Conservation (phyloP, 2,329 filamentous ascomycete species). For the Cercospora sp. region DNA sequence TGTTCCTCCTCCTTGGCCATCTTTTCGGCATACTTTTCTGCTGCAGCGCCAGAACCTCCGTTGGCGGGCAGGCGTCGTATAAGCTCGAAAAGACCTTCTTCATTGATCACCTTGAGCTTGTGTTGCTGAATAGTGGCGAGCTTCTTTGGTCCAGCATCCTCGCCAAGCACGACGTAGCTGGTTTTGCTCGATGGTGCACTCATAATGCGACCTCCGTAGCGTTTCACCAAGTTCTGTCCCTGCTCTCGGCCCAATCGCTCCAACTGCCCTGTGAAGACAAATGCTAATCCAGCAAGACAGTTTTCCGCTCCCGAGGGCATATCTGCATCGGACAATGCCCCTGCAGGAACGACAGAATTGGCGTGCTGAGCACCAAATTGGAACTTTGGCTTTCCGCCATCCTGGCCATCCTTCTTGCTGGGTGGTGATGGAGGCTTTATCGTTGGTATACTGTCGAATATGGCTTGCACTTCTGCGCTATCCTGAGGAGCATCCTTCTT, state of each 20-base stretch:
- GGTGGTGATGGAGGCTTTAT: conserved; percentile 83
- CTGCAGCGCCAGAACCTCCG: conserved; percentile 84
- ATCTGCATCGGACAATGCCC: conserved; percentile 64
- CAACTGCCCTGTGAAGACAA: conserved; percentile 92
- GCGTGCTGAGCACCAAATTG: conserved; percentile 65
- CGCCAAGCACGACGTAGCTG: conserved; percentile 85
- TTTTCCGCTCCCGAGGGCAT: conserved; percentile 83
- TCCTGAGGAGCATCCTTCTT: conserved; percentile 69
- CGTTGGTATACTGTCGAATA: conserved; percentile 82
- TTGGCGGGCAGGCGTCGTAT: conserved; percentile 79
- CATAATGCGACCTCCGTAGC: conserved; percentile 90
- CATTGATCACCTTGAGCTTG: conserved; percentile 87
- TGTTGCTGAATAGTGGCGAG: conserved; percentile 78
- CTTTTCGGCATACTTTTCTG: conserved; percentile 81
- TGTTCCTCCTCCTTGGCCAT: conserved; percentile 81
- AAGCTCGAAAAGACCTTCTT: conserved; percentile 85
- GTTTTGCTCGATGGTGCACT: conserved; percentile 87
- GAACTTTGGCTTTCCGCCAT: conserved; percentile 61
- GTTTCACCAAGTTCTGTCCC: conserved; percentile 81
- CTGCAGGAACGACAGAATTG: conserved; percentile 58
- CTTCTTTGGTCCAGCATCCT: conserved; percentile 91
- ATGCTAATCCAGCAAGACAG: conserved; percentile 83
- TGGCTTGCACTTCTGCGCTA: conserved; percentile 72
- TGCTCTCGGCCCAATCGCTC: conserved; percentile 80
- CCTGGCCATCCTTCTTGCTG: conserved; percentile 52